phyloP scores from a whole-genome alignment of 352 stramenopile genomes.

The Phytopythium cucurbitacearum region DNA sequence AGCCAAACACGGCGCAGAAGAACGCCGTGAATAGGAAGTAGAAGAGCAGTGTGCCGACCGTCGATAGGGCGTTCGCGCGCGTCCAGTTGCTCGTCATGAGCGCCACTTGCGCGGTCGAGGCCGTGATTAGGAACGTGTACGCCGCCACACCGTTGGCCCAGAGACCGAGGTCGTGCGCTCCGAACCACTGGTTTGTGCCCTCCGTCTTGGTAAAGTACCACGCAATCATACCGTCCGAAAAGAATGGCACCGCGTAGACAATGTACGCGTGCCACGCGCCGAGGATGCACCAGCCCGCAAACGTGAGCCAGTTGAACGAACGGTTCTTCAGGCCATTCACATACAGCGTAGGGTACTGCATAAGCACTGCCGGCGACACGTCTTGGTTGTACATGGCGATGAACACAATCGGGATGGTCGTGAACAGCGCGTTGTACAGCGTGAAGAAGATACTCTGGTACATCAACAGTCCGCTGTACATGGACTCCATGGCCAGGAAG shows the following conservation, averaged over 20 bases:
- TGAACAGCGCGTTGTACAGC: conserved; percentile 88
- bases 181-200: conserved; percentile 49
- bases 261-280: conserved; percentile 88
- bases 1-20: conserved; percentile 76
- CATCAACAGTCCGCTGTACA: conserved; percentile 87
- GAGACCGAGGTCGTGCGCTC: conserved; percentile 66
- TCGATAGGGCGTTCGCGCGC: conserved; percentile 59
- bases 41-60: conserved; percentile 78
- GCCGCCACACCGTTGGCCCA: conserved; percentile 78
- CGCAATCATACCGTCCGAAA: conserved; percentile 76
- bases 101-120: conserved; percentile 79
- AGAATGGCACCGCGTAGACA: conserved; percentile 82
- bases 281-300: conserved; percentile 82
- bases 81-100: conserved; percentile 91
- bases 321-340: conserved; percentile 86
- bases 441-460: conserved; percentile 90
- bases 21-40: conserved; percentile 86
- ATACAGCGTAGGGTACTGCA: conserved; percentile 89
- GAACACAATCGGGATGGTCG: conserved; percentile 86
- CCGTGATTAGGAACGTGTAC: conserved; percentile 86
- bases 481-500: conserved; percentile 75
- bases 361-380: conserved; percentile 81
- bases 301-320: conserved; percentile 88
- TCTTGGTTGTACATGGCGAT: conserved; percentile 92
- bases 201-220: conserved; percentile 73